Evolutionary conservation across 2,329 filamentous ascomycete species (phyloP), one percentile per base, ranked within the genome.

Genomic region (Verticillium alfalfae): DNA sequence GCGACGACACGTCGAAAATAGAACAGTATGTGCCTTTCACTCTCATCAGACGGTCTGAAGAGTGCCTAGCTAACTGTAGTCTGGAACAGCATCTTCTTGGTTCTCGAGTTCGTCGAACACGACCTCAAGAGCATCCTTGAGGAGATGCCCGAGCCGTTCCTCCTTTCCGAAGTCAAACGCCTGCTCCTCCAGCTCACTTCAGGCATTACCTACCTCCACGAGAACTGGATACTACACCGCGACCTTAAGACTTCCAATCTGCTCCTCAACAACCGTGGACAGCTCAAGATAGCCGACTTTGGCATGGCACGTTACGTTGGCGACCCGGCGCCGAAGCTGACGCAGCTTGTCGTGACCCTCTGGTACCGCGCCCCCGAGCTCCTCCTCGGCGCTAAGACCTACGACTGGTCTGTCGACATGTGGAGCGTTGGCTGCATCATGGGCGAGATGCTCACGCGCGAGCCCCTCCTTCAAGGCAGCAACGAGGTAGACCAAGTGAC

Each of bases 371-470:
- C 91, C 0, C 95, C 95, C 0, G 95, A 98, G 76, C 84, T 98
- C 12, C 84, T 99, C 2, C 86, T 98, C 3, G 95, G 95, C 6
- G 81, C 91, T 0, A 84, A 85, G 39, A 83, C 82, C 16, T 99
- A 99, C 77, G 88, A 84, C 63, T 78, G 83, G 1, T 85, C 90
- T 64, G 83, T 98, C 68, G 95, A 98, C 76, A 90, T 98, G 84
- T 99, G 95, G 95, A 96, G 91, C 75, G 80, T 98, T 3, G 95
- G 95, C 13, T 98, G 95, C 77, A 93, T 99, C 70, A 96, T 99
- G 71, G 94, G 89, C 64, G 95, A 99, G 78, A 84, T 99, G 3
- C 81, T 98, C 22, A 88, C 87, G 39, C 90, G 92, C 65, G 88
- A 93, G 65, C 92, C 94, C 0, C 74, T 98, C 2, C 81, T 99